Evolutionary conservation across 1,284 basidiomycete species (phyloP), one percentile per base, ranked within the genome.

Genomic region (Fomitiporia mediterranea): DNA sequence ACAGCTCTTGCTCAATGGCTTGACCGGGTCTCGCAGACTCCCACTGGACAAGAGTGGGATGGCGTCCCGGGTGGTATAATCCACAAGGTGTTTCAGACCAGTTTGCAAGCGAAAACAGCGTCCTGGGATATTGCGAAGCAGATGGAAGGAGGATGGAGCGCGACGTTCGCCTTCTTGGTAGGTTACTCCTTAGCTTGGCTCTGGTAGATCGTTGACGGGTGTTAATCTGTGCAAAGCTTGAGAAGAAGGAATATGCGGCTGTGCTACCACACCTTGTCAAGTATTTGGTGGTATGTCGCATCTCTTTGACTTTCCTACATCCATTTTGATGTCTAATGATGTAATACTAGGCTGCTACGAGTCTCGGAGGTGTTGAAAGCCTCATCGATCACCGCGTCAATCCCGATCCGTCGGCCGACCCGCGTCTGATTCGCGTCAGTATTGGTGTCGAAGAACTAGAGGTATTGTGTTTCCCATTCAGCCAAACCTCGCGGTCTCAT

Each of bases 311-410:
- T 25, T 11, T 28, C n/a, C 46, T 53, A 17, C 42, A 15, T 42
- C 25, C 40, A 44, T 40, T 37, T 30, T 30, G 39, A 34, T 11
- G 48, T 51, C 39, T 37, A n/a, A 47, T 30, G 3, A 47, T 15
- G 28, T 25, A 6, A n/a, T n/a, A 9, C 5, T 65, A 93, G 86
- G 81, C 89, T 53, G 94, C 94, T 2, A 96, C 94, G 2, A 92
- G 89, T 61, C 77, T 97, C 5, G 94, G 94, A n/a, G 90, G 93
- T n/a, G 91, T 95, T 2, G 94, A 97, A 69, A 90, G 87, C 11
- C 76, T 95, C 42, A 82, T 88, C 35, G 94, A 97, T 69, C 88
- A 92, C 58, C 81, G 92, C 8, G 58, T 76, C 39, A 74, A 78
- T 52, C 79, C 78, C 15, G 91, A 94, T 66, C 76, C 84, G 0